Base-by-base conservation (phyloP, 805 yeast species). In the Schwanniomyces polymorphus region DNA sequence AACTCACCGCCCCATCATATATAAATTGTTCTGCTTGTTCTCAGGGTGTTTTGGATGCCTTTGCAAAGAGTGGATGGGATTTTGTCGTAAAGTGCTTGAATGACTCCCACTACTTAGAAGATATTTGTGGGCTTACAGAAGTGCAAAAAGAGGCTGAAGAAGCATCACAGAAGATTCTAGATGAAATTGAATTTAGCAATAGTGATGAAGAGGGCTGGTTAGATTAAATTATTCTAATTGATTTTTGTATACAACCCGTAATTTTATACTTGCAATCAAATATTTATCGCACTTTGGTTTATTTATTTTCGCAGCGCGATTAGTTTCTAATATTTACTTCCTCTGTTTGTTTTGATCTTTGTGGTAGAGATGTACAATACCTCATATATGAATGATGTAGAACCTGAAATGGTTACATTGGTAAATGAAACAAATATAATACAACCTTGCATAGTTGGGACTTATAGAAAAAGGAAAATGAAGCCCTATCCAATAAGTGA, bases 21-120 rank as follows among this genome's bases (percentile, higher is more conserved):
- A 71, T 76, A 33, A 74, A 80, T 56, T 94, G 99, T 64, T 85
- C 97, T 0, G 99, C 91, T 0, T 94, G 99, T 57, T 88, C 96
- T 1, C 52, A 66, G 0, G 55, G 71, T 0, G 85, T 94, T 1
- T 55, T 88, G 0, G 65, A 73, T 3, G 75, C 70, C 8, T 90
- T 76, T 66, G 49, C 64, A 18, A 51, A 59, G 1, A 64, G 72
- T 0, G 90, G 89, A 0, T 94, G 98, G 98, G 82, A 80, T 4
- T 92, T 92, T 72, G 88, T 94, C 4, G 73, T 75, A 55, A 60
- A 61, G 11, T 92, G 97, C 10, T 70, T 95, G 45, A 74, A 83
- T 49, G 83, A 88, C 52, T 68, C 84, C 0, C 74, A 71, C 16
- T 86, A 81, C 56, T 74, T 95, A 33, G 97, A 91, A 53, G 81